Percentiles rank a stretch among this genome's conserved stretches.
These are phyloP conservation scores for Hortiboletus flavorubellus DNA, from an alignment of 768 basidiomycete genomes.

Conservation along the genomic window DNA sequence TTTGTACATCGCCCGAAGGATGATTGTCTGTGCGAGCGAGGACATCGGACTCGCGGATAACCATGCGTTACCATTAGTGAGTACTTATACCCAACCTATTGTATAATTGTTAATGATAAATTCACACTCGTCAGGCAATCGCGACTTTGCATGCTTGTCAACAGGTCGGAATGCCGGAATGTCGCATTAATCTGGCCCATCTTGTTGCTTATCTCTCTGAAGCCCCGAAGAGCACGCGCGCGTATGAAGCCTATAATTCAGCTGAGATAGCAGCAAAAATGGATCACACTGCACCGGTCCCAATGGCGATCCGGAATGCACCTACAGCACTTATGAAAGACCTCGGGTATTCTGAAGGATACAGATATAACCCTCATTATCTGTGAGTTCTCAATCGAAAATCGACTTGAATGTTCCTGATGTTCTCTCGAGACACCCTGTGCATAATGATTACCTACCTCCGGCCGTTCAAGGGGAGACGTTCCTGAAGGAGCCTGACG, in stretches of 20 bases:
- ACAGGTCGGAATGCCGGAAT: slow-evolving; percentile 77
- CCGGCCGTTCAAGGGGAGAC: slow-evolving; percentile 38
- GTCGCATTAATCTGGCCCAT: slow-evolving; percentile 75
- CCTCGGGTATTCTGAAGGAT: slow-evolving; percentile 63
- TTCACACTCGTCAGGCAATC: slow-evolving; percentile 46
- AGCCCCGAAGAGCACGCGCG: slow-evolving; percentile 75
- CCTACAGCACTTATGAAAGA: slow-evolving; percentile 70
- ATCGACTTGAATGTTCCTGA: not conserved
- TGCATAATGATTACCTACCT: slow-evolving; percentile 62
- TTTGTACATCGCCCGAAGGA: slow-evolving; percentile 66
- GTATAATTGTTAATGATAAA: slow-evolving; percentile 9
- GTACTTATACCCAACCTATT: slow-evolving; percentile 12
- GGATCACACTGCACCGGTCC: slow-evolving; percentile 57
- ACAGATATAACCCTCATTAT: slow-evolving; percentile 61
- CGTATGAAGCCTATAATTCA: slow-evolving; percentile 73
- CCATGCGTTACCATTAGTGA: slow-evolving; percentile 69
- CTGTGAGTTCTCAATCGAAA: slow-evolving; percentile 32
- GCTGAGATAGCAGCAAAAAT: slow-evolving; percentile 60
- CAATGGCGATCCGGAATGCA: slow-evolving; percentile 72
- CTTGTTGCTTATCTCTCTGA: slow-evolving; percentile 76
- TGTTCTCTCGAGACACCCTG: slow-evolving; percentile 50
- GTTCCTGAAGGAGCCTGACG: slow-evolving; percentile 44
- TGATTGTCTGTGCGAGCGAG: slow-evolving; percentile 81
- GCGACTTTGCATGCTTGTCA: slow-evolving; percentile 64
- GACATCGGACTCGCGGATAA: slow-evolving; percentile 81